Conservation (phyloP, 441 rosid species). For the Erodium chrysanthum region DNA sequence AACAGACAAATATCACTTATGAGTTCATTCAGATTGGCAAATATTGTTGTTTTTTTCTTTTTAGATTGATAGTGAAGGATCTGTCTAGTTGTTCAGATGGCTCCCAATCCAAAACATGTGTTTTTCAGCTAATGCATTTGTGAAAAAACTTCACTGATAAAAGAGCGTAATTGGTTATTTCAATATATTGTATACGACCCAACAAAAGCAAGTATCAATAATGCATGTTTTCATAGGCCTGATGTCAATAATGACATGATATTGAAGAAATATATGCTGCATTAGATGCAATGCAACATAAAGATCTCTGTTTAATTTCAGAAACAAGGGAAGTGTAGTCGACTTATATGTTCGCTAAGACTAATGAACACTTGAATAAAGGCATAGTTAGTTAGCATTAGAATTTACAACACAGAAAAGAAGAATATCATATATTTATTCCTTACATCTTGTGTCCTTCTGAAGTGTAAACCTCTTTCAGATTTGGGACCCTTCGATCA, state of each 20-base stretch:
- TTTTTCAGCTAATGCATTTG: background rate
- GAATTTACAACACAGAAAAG: background rate
- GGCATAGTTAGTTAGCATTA: background rate
- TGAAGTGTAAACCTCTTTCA: conserved; percentile 78
- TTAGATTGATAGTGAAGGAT: background rate
- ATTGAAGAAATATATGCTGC: background rate
- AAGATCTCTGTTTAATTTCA: conserved; percentile 1
- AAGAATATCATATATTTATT: background rate
- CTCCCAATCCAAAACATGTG: background rate
- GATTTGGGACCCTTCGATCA: conserved; percentile 58
- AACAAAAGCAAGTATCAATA: conserved; percentile 6
- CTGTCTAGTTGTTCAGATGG: background rate
- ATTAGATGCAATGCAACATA: no score
- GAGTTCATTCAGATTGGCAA: background rate
- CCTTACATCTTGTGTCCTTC: conserved; percentile 88
- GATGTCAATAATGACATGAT: background rate
- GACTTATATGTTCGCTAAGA: background rate
- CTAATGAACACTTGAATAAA: background rate
- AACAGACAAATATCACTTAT: background rate
- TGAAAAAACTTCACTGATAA: background rate
- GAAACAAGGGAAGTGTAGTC: conserved; percentile 5
- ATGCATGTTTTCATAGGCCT: background rate
- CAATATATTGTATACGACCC: background rate
- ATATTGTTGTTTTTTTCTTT: background rate
- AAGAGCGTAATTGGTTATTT: background rate